Base-by-base conservation (phyloP, 805 yeast genomes). In the Blastobotrys peoriensis region DNA sequence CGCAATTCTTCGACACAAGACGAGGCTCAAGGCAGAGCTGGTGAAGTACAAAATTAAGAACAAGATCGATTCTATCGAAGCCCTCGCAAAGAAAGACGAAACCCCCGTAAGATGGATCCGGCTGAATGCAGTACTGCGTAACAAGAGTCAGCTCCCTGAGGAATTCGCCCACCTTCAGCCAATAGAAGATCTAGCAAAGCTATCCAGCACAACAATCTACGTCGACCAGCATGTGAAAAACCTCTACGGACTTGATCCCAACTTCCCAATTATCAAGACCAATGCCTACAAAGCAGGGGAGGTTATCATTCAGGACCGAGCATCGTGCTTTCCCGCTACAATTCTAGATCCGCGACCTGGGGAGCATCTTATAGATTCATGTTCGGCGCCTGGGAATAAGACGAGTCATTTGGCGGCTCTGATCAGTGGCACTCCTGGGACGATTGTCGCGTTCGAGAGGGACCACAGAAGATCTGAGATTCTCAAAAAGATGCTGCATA, bases 371-470 rank as follows among this genome's bases (percentile, higher is more conserved):
- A 84, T 93, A 37, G 99, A 93, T 65, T 83, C 96, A 1, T 89
- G 97, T 66, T 89, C 98, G 2, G 98, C 99, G 0, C 99, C 99
- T 3, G 99, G 99, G 3, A 93, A 93, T 64, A 94, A 93, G 62
- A 93, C 99, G 0, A 86, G 97, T 0, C 98, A 91, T 65, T 67
- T 83, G 18, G 96, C 96, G 0, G 78, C 93, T 0, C 68, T 76
- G 41, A 63, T 86, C 18, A 53, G 58, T 2, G 47, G 44, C 19
- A 53, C 58, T 3, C 67, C 68, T 0, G 55, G 59, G 15, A 57
- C 63, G 13, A 79, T 88, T 6, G 73, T 73, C 54, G 98, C 98
- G 0, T 93, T 88, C 64, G 99, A 93, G 63, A 76, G 88, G 58
- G 95, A 93, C 58, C 67, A 73, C 2, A 74, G 75, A 37, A 72